These are phyloP conservation scores for Furcasterigmium furcatum DNA, from an alignment of 2,329 filamentous ascomycete genomes.

Conservation along the genomic window DNA sequence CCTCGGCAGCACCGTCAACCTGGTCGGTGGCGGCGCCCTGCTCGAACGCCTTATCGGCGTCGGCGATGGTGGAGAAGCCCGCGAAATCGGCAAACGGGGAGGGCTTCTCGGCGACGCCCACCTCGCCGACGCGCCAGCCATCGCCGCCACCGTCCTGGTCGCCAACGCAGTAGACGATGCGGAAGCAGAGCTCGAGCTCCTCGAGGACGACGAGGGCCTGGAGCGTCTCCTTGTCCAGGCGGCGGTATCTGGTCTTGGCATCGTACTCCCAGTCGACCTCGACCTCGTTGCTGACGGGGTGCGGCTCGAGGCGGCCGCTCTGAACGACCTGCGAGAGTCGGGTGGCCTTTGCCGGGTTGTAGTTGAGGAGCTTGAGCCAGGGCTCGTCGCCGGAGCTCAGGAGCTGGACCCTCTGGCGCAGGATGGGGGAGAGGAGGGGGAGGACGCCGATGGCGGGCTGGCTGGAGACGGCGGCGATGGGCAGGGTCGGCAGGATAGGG, in stretches of 20 bases:
- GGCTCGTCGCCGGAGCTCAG: constrained; percentile 60
- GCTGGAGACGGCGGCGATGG: constrained; percentile 54
- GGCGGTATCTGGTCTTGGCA: constrained; percentile 58
- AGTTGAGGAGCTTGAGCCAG: constrained; percentile 73
- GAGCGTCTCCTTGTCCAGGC: constrained; percentile 73
- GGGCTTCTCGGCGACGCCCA: constrained; percentile 56
- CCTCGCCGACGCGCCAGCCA: constrained; percentile 71
- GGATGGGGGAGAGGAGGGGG: constrained; percentile 61
- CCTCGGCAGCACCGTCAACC: constrained; percentile 37
- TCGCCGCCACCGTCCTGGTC: constrained; percentile 59
- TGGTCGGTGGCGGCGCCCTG: constrained; percentile 23
- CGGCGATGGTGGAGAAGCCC: constrained; percentile 46
- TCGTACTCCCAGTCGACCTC: constrained; percentile 70
- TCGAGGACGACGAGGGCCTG: constrained; percentile 62
- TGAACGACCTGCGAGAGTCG: constrained; percentile 60
- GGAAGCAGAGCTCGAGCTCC: constrained; percentile 60
- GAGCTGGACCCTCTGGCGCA: constrained; percentile 63
- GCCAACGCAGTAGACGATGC: constrained; percentile 66
- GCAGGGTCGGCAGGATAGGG: constrained; percentile 57
- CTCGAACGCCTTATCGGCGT: constrained; percentile 58
- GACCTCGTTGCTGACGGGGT: constrained; percentile 76
- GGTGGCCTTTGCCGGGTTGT: constrained; percentile 54
- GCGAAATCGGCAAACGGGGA: constrained; percentile 53
- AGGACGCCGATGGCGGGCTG: constrained; percentile 54
- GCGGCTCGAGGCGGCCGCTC: constrained; percentile 68